Evolutionary conservation across 345 rosid species (phyloP).

Genomic region (Atalantia buxifolia): DNA sequence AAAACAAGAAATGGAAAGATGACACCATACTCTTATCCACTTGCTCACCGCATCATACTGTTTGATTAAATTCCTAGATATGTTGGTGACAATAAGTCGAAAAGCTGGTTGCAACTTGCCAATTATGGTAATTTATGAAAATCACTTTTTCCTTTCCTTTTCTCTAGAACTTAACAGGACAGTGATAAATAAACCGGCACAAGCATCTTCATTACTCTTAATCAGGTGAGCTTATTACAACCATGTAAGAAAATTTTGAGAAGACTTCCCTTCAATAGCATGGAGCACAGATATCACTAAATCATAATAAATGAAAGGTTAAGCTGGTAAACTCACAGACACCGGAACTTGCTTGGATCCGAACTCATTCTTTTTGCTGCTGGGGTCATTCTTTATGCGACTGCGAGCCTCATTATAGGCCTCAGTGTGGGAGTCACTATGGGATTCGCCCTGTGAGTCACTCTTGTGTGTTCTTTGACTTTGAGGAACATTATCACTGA

Average conservation of each 20-base stretch:
- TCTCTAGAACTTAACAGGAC: background rate
- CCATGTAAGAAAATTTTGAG: background rate
- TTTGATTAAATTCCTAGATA: background rate
- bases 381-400: slow-evolving; percentile 11
- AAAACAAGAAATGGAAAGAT: background rate
- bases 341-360: slow-evolving; percentile 31
- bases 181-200: background rate
- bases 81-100: background rate
- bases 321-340: slow-evolving; percentile 33
- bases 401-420: background rate
- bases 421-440: background rate
- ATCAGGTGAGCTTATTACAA: background rate
- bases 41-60: background rate
- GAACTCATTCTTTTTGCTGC: slow-evolving; percentile 11
- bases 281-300: background rate
- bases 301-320: background rate
- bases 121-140: background rate
- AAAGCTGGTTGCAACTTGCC: background rate
- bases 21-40: background rate
- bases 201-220: background rate
- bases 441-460: slow-evolving; percentile 19
- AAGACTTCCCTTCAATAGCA: background rate
- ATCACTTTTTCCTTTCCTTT: background rate
- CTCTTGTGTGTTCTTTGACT: slow-evolving; percentile 25
- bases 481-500: slow-evolving; percentile 31